Evolutionary conservation across 176 grass and related monocot species (phyloP), one percentile per base, ranked within the genome.

Genomic region (Triticum monococcum): DNA sequence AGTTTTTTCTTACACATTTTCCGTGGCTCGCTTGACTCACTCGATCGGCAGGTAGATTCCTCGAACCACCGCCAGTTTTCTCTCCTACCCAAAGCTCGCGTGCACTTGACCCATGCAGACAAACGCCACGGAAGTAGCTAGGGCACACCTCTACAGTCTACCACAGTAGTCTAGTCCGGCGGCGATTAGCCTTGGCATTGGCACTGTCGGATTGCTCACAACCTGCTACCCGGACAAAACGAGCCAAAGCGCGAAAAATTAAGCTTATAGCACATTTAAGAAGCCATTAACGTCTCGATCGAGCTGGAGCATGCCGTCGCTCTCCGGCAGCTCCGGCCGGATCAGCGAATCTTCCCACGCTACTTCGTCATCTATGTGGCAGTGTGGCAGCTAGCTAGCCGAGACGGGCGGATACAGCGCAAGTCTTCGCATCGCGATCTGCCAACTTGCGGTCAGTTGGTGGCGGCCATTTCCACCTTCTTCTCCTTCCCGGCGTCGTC

Each of bases 301-400:
- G 67, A 84, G 75, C 75, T 87, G 85, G 75, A 73, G 80, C 67
- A 75, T 35, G 82, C 80, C 61, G 61, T 91, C 89, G 68, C 68
- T 48, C 68, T 84, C 89, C 81, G 60, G 75, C 81, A 68, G 46
- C 81, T 3, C 60, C 43, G 85, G 73, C 46, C 43, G 85, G 66
- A 90, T 45, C 84, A 67, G 80, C 68, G 81, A 91, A 91, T 87
- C 85, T 87, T 77, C 85, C 68, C 89, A 91, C 85, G 81, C 76
- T 87, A 62, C 85, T 81, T 75, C 65, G 70, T 35, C 79, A 38
- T 61, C 48, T 67, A 33, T 90, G 74, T 90, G 74, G 66, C 89
- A 33, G 17, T 38, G 75, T 79, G 84, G 88, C 72, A 83, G 64
- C 77, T 81, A 81, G 77, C 87, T 79, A 64, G 72, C 14, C 60